A percentile compares a stretch with the other conserved stretches of the same genome.
phyloP scores from a whole-genome alignment of 352 stramenopile species.

The Pythium graminicola region DNA sequence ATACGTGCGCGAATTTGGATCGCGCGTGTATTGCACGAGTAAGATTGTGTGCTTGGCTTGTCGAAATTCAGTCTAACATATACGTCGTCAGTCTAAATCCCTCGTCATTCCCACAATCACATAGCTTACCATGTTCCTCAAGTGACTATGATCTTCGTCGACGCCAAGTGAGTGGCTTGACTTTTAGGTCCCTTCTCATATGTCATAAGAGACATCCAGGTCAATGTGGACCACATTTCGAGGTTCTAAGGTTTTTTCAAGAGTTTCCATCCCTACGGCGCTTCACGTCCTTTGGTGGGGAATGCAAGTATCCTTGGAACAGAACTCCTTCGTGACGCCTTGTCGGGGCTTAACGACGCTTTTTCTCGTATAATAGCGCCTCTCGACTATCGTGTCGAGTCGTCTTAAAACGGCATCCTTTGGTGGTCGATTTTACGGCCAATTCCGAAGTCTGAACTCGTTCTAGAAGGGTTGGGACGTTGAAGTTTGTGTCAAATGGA shows the following conservation, averaged over 20 bases:
- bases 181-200: too few species aligned
- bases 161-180: slow-evolving; percentile 24
- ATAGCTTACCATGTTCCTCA: slow-evolving; percentile 26
- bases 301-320: slow-evolving; percentile 3
- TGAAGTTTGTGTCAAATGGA: slow-evolving; percentile 19
- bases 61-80: slow-evolving; percentile 64
- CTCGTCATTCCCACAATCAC: background rate
- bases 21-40: slow-evolving; percentile 85
- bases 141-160: slow-evolving; percentile 16
- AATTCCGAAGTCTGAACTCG: background rate
- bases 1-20: slow-evolving; percentile 86
- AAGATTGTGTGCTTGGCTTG: slow-evolving; percentile 89
- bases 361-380: too few species aligned
- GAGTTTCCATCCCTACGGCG: background rate
- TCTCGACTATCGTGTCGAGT: too few species aligned
- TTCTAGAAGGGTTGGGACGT: background rate
- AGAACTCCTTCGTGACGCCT: background rate
- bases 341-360: too few species aligned
- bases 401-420: too few species aligned
- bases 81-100: background rate
- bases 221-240: slow-evolving; percentile 16
- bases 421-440: too few species aligned
- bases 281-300: slow-evolving; percentile 16
- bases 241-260: slow-evolving; percentile 17
- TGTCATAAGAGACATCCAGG: slow-evolving; percentile 10